Evolutionary conservation across 129 eudicot species (phyloP).

Genomic region (Helianthus annuus): DNA sequence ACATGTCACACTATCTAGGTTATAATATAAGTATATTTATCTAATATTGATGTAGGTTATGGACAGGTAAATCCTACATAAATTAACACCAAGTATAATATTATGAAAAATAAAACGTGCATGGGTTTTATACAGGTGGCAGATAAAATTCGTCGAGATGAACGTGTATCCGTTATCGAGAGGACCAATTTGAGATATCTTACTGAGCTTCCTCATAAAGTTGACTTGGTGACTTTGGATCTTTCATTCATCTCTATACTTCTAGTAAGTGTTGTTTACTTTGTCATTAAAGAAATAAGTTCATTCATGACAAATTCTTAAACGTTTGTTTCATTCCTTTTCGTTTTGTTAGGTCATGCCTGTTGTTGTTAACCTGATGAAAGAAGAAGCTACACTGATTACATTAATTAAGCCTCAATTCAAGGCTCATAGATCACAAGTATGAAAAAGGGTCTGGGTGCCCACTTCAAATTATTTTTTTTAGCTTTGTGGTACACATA

Average conservation of each 20-base stretch:
- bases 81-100: no score
- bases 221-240: constrained; percentile 92
- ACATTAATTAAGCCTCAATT: constrained; percentile 96
- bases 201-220: constrained; percentile 89
- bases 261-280: constrained; percentile 46
- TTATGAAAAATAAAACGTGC: not conserved
- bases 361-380: constrained; percentile 85
- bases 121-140: constrained; percentile 63
- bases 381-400: constrained; percentile 69
- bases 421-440: constrained; percentile 95
- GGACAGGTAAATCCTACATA: constrained; percentile 67
- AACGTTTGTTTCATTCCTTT: constrained; percentile 7
- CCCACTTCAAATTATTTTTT: not conserved
- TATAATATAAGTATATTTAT: no score
- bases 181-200: constrained; percentile 96
- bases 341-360: constrained; percentile 76
- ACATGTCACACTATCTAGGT: no score
- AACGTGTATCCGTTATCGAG: constrained; percentile 80
- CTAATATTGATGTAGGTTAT: constrained; percentile 77
- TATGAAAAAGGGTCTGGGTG: constrained; percentile 28
- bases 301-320: not conserved
- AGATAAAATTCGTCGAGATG: constrained; percentile 82
- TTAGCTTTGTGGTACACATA: not conserved
- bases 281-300: not conserved
- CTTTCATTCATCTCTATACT: constrained; percentile 96